Base-by-base conservation (phyloP, 2,329 filamentous ascomycete genomes). In the Aureobasidium sp. region DNA sequence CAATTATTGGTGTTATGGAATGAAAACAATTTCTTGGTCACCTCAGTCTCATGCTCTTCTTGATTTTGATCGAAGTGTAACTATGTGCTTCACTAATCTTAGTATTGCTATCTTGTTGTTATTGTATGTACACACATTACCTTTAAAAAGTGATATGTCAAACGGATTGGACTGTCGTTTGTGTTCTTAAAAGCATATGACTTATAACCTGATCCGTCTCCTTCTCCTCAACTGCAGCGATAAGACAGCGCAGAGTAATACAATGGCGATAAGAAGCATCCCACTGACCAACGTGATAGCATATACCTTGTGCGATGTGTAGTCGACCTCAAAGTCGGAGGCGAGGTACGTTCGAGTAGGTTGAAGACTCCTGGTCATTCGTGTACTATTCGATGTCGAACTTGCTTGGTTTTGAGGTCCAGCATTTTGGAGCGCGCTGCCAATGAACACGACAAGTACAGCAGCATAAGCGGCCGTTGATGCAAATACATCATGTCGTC, bases 391-490 rank as follows among this genome's bases (percentile, higher is more conserved):
- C 26, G 36, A 42, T 2, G 36, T 29, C 17, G 36, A 15, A 20
- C 37, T 55, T 2, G 20, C 13, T 2, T 6, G 20, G 3, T 10
- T n/a, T 10, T 17, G 13, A 39, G 36, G 8, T 13, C 17, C 48
- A 17, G 17, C 29, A 17, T 9, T 20, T n/a, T 57, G 39, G 5
- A 46, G 41, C 39, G 53, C 46, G 20, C 27, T 46, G 3, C 79
- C 80, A 70, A 91, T 90, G 39, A 81, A 72, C 1, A 80, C 75
- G 47, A 89, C 73, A 72, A 93, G 92, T 9, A 79, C 52, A 48
- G 63, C 53, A 41, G 52, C 61, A 20, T 63, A 63, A 13, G 53
- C 47, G 1, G 61, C 53, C 4, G 51, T 58, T 1, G 52, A 34
- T 17, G 53, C 41, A 34, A 39, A 63, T 1, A 63, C 29, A 23